Base-by-base conservation (phyloP, 306 rosid genomes). In the Fagus sylvatica region DNA sequence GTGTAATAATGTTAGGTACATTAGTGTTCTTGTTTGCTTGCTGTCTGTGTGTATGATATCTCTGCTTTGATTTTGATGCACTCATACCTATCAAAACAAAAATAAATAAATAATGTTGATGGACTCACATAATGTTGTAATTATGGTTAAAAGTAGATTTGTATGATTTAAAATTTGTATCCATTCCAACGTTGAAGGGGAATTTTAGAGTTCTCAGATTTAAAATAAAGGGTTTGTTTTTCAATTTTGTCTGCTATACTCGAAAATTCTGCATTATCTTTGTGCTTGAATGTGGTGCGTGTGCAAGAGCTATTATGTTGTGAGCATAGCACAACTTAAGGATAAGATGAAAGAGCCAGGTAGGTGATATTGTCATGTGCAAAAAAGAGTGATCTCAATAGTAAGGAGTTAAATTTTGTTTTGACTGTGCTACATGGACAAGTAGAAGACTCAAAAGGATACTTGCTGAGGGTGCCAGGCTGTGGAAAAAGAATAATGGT, bases 271-370 rank as follows among this genome's bases (percentile, higher is more conserved):
- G 33, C 33, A n/a, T 55, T 55, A 2, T 55, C 1, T 55, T 2
- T 4, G 33, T 19, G 61, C 61, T n/a, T 28, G 28, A 54, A 55
- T 55, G 61, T 55, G 61, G 61, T 55, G 61, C 4, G 32, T 2
- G 4, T 3, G 3, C 22, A 19, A 7, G 61, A 55, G 28, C 28
- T 55, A 6, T 19, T 28, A 55, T 19, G 4, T 19, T 55, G 32
- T 19, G 9, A 1, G 61, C 61, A 55, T 55, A 6, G 61, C 61
- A 7, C 8, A 55, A 55, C 33, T 55, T 55, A 32, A 19, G 33
- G 61, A 69, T 53, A 61, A 37, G 56, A 15, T 33, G 30, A 28
- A 41, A 72, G 54, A n/a, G 64, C 75, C 61, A 51, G 59, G 53
- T 61, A 36, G 40, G 41, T 28, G 66, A 16, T 32, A 11, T 77